Base-by-base conservation (phyloP, 2,329 filamentous ascomycete species). In the Venturiaceae sp. region DNA sequence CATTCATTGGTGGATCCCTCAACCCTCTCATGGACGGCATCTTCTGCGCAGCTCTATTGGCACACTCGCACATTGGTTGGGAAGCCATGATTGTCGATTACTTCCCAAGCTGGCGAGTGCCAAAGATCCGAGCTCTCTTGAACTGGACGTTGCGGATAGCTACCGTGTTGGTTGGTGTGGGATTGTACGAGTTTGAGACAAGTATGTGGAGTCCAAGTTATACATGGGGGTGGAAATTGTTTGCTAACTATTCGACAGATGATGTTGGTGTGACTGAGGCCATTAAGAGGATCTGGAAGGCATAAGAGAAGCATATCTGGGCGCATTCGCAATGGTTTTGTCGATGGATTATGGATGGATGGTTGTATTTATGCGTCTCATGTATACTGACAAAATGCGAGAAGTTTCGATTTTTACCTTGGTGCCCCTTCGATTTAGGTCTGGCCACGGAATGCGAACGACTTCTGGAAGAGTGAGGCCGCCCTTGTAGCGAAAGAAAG, bases 111-210 rank as follows among this genome's bases (percentile, higher is more conserved):
- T 80, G 81, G 70, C 80, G 84, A 66, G 80, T 88, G 65, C 89
- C 91, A 55, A 83, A 80, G 64, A 74, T 83, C 61, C 83, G 83
- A 71, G 85, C 83, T 69, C 58, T 78, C n/a, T 80, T 85, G 71
- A 83, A 82, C 73, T 97, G 91, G 91, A 77, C 80, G 37, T 83
- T 97, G 63, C 91, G 92, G 68, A 75, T 80, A 50, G 85, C 83
- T 61, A 96, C 95, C 11, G 79, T 92, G 60, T 77, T 90, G 56
- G 89, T 92, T 62, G 91, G 88, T 55, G 81, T 96, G 64, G 92
- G 92, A 60, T 81, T 97, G 68, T 99, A 99, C 77, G 92, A 97
- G 75, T 97, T 97, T 68, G 94, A 99, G 85, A 99, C 94, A 33
- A 97, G 58, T 59, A 56, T 19, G 58, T 59, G 16, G 1, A 32